Conservation (phyloP, 371 early-diverging fungal species). For the Mortierella sp. region DNA sequence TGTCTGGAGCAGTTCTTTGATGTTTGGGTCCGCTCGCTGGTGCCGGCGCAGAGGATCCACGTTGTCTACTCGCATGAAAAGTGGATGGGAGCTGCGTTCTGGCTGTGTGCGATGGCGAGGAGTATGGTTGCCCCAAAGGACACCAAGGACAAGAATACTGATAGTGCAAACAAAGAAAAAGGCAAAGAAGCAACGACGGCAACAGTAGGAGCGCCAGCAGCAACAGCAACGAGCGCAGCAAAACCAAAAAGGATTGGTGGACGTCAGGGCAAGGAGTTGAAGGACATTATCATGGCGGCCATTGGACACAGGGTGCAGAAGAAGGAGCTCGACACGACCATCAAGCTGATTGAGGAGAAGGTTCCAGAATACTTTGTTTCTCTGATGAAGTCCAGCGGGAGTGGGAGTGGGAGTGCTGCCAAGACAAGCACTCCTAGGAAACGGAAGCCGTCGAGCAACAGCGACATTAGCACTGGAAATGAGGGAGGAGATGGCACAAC, state of each 20-base stretch:
- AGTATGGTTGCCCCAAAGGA: slow-evolving; percentile 24
- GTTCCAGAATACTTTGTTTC: slow-evolving; percentile 27
- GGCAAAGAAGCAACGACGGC: not conserved
- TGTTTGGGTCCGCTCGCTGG: slow-evolving; percentile 21
- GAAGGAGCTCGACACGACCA: slow-evolving; percentile 47
- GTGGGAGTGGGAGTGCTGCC: not conserved
- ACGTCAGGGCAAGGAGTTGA: slow-evolving; percentile 40
- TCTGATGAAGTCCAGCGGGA: slow-evolving; percentile 21
- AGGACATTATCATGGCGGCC: slow-evolving; percentile 33
- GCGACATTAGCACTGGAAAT: not conserved
- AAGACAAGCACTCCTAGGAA: slow-evolving; percentile 21
- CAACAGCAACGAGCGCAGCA: not conserved
- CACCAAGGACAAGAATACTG: not conserved
- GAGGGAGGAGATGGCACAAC: slow-evolving; percentile 4
- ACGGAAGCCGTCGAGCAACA: slow-evolving; percentile 13
- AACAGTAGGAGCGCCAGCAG: not conserved
- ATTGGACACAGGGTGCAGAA: slow-evolving; percentile 42
- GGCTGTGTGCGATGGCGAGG: slow-evolving; percentile 53
- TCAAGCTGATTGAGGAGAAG: slow-evolving; percentile 34
- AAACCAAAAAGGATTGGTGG: slow-evolving; percentile 47
- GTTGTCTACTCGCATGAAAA: slow-evolving; percentile 43
- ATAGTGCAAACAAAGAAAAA: not conserved
- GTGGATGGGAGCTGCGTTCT: slow-evolving; percentile 52
- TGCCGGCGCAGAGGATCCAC: slow-evolving; percentile 46
- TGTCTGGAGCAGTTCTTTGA: slow-evolving; percentile 44